Percentiles rank a stretch among this genome's conserved stretches.
Evolutionary conservation across 1,284 basidiomycete genomes (phyloP).

Genomic region (Tausonia pullulans): DNA sequence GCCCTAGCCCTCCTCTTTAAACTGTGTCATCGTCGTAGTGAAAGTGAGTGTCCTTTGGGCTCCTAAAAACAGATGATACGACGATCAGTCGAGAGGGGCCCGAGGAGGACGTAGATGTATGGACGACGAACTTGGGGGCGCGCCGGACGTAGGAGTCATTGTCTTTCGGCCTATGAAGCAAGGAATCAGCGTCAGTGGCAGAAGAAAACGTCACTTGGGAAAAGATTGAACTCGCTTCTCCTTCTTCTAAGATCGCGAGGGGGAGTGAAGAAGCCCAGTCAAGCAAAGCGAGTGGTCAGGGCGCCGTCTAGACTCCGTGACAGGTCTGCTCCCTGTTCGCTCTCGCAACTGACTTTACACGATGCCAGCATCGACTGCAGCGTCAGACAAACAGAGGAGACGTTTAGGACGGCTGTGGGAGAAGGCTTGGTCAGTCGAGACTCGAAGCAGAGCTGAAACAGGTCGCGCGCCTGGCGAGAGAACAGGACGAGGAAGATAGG

Average conservation of each 20-base stretch:
- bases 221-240: background rate
- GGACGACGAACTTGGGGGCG: background rate
- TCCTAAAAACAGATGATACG: background rate
- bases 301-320: background rate
- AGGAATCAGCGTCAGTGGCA: background rate
- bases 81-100: background rate
- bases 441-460: background rate
- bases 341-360: background rate
- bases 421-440: background rate
- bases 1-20: too few relatives aligned
- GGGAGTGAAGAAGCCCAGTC: background rate
- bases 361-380: constrained; percentile 2
- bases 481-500: background rate
- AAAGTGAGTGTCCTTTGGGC: background rate
- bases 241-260: constrained; percentile 1
- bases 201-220: too few relatives aligned
- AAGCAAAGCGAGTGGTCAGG: background rate
- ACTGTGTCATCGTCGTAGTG: background rate
- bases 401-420: constrained; percentile 5
- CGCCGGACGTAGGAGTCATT: constrained; percentile 4
- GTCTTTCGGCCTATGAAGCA: background rate
- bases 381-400: background rate
- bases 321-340: too few relatives aligned
- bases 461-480: background rate
- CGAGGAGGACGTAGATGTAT: background rate